These are phyloP conservation scores for Colletotrichum scovillei DNA, from an alignment of 2,329 filamentous ascomycete genomes.

Conservation along the genomic window DNA sequence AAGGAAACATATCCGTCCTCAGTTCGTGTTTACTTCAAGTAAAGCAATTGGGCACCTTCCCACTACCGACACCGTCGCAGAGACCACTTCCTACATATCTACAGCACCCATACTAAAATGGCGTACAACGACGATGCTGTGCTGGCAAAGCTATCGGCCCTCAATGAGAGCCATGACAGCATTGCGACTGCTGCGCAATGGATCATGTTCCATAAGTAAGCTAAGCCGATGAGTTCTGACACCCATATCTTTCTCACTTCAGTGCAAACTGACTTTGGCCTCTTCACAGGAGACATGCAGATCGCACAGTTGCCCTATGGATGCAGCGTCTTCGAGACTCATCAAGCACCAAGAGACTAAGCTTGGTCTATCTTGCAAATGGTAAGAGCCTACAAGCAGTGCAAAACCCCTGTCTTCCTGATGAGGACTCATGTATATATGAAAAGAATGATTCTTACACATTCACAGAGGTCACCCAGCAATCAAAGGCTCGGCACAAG, in stretches of 20 bases:
- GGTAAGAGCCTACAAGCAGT: constrained; percentile 63
- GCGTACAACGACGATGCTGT: constrained; percentile 97
- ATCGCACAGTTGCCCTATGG: constrained; percentile 93
- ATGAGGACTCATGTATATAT: neutral
- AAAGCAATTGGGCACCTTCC: neutral
- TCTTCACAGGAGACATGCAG: constrained; percentile 82
- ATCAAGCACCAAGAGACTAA: constrained; percentile 85
- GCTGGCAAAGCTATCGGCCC: constrained; percentile 90
- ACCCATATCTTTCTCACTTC: constrained; percentile 2
- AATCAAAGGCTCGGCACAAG: constrained; percentile 92
- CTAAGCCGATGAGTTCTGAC: neutral
- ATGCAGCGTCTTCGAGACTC: constrained; percentile 90
- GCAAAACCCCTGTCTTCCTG: neutral
- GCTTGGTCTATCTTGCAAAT: constrained; percentile 94
- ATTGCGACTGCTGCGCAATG: constrained; percentile 97
- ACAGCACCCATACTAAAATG: constrained; percentile 62
- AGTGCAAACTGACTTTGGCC: constrained; percentile 16
- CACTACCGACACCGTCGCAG: neutral
- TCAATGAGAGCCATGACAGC: constrained; percentile 98
- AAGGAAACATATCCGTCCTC: neutral
- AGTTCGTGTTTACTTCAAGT: neutral
- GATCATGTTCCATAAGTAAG: constrained; percentile 91
- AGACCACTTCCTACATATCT: neutral
- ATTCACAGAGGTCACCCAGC: constrained; percentile 88
- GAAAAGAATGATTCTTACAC: neutral